Evolutionary conservation across 2,329 filamentous ascomycete species (phyloP), one percentile per base, ranked within the genome.

Genomic region (Cryphonectria japonica): DNA sequence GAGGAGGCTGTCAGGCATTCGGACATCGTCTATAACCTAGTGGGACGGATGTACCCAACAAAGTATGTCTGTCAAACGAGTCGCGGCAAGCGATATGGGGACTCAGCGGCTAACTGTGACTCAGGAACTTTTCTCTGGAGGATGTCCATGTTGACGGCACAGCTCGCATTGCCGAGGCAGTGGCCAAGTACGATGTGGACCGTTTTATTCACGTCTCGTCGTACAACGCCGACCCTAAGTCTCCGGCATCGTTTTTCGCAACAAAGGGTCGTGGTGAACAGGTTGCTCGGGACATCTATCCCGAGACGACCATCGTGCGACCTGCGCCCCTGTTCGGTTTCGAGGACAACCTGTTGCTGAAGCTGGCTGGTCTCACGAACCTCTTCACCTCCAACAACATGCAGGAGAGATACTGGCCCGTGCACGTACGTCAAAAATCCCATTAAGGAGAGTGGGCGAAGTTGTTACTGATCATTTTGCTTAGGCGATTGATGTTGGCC

Each of bases 161-260:
- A 26, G 92, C 97, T 84, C 92, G 96, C 76, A 99, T 99, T 77
- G 93, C 89, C 66, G 94, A 97, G 80, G 94, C 96, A 68, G 94
- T 94, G 68, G 96, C 95, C 78, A 99, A 99, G 84, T 99, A 99
- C 83, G 95, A 99, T 78, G 90, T 98, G 76, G 96, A 99, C 83
- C 91, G 96, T 75, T 99, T 93, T 82, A 94, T 99, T 75, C 96
- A 99, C 77, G 91, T 99, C 76, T 99, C 96, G 13, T 97, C 95
- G 43, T 95, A 97, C 87, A 98, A 95, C 79, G 95, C 94, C 71
- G 86, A 92, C 81, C 87, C 89, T 60, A 86, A 93, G 76, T 98
- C 95, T 26, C 82, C 91, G 2, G 95, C 94, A 14, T 93, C 96
- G 78, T 99, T 95, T 87, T 98, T 92, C 83, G 87, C 92, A 72